Evolutionary conservation across 495 filamentous ascomycete genomes (phyloP).

Genomic region (Hypoxylon fuscum): DNA sequence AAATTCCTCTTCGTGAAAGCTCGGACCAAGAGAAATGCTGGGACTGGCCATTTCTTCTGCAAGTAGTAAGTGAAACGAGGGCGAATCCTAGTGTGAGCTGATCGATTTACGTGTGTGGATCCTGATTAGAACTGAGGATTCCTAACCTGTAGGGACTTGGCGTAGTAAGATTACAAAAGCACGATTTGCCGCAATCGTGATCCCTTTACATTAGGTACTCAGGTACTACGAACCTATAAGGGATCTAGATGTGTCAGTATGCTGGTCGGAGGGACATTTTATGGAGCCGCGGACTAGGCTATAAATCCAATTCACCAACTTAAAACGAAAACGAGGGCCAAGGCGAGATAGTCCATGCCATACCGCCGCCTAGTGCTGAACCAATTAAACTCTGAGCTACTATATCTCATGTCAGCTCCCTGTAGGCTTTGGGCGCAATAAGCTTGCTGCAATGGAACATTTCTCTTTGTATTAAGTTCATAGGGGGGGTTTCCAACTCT

Average conservation of each 20-base stretch:
- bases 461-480: no score
- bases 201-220: neutral
- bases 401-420: no score
- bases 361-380: neutral
- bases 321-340: neutral
- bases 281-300: neutral
- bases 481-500: no score
- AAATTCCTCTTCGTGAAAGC: no score
- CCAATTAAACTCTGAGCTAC: neutral
- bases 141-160: neutral
- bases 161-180: conserved; percentile 12
- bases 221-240: no score
- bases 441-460: no score
- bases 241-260: neutral
- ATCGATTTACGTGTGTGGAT: neutral
- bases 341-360: neutral
- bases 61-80: conserved; percentile 2
- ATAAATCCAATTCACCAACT: conserved; percentile 5
- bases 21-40: no score
- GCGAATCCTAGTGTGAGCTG: neutral
- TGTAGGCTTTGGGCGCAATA: no score
- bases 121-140: neutral
- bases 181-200: neutral
- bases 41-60: no score
- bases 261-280: neutral